These are phyloP conservation scores for Bothriochloa decipiens DNA, from an alignment of 176 grass and related monocot species.

Conservation along the genomic window DNA sequence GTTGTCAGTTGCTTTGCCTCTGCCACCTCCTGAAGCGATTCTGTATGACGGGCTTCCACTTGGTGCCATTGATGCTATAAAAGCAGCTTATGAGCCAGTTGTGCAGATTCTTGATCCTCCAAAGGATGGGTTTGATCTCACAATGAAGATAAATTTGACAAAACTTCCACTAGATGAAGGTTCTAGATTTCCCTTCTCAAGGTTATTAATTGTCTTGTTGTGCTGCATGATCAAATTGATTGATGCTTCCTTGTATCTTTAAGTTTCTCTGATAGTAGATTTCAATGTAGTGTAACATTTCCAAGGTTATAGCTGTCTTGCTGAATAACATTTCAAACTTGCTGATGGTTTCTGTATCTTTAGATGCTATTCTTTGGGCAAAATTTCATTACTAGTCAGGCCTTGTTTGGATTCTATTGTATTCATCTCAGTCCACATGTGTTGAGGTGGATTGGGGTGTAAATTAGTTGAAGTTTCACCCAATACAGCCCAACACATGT, in stretches of 20 bases:
- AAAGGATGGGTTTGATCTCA: conserved; percentile 95
- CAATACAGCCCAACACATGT: no score
- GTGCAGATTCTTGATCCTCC: conserved; percentile 97
- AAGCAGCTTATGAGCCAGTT: conserved; percentile 74
- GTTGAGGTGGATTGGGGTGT: no score
- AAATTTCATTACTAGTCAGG: background rate
- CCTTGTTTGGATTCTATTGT: no score
- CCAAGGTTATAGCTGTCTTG: conserved; percentile 65
- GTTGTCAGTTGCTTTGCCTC: conserved; percentile 79
- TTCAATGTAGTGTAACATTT: conserved; percentile 42
- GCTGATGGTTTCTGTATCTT: conserved; percentile 14
- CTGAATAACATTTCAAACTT: conserved; percentile 40
- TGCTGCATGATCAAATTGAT: conserved; percentile 49
- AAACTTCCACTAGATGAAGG: conserved; percentile 96
- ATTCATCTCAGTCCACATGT: no score
- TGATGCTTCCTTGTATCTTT: conserved; percentile 24
- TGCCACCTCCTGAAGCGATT: conserved; percentile 81
- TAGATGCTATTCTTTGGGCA: conserved; percentile 15
- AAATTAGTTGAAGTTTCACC: no score
- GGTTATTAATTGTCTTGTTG: conserved; percentile 86
- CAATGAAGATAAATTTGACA: conserved; percentile 95
- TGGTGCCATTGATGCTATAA: conserved; percentile 91
- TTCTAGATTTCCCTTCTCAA: conserved; percentile 92
- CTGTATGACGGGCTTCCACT: conserved; percentile 84
- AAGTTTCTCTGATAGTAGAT: conserved; percentile 2